phyloP scores from a whole-genome alignment of 371 early-diverging fungal species.

The Lichtheimia ramosa region DNA sequence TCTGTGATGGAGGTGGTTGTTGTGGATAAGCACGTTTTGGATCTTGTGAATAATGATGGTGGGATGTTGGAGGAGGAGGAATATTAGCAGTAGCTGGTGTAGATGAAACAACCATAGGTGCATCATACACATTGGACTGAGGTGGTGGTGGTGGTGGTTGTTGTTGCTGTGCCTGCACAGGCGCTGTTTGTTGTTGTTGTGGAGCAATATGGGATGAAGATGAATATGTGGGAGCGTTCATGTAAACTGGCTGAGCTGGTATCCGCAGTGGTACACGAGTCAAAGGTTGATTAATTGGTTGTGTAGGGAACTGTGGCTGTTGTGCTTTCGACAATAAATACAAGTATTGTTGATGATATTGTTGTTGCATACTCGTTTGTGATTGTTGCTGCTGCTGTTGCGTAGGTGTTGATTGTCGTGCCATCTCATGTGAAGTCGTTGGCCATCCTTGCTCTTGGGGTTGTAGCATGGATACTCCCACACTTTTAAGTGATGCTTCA shows the following conservation, averaged over 20 bases:
- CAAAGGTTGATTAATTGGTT: constrained; percentile 22
- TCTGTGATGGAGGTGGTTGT: constrained; percentile 3
- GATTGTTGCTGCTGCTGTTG: constrained; percentile 33
- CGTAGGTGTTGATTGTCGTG: constrained; percentile 3
- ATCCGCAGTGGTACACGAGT: constrained; percentile 30
- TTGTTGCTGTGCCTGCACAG: constrained; percentile 7
- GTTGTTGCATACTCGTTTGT: constrained; percentile 22
- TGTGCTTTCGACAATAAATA: constrained; percentile 29
- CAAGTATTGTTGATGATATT: constrained; percentile 31
- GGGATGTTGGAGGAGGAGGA: background rate
- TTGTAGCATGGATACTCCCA: constrained; percentile 29
- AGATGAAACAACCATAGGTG: background rate
- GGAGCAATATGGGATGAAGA: constrained; percentile 14
- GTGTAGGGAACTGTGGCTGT: constrained; percentile 26
- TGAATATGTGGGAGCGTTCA: constrained; percentile 9
- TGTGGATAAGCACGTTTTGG: background rate
- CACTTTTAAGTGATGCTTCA: constrained; percentile 41
- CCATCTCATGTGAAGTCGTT: constrained; percentile 2
- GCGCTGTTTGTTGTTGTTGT: constrained; percentile 5
- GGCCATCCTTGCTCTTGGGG: constrained; percentile 19
- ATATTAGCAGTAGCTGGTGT: background rate
- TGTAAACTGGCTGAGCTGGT: constrained; percentile 29
- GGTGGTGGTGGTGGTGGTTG: constrained; percentile 10
- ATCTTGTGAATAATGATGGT: background rate
- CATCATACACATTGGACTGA: constrained; percentile 1